These are phyloP conservation scores for Protoeuglena noctilucae DNA, from an alignment of 139 green algal species.

Conservation along the genomic window DNA sequence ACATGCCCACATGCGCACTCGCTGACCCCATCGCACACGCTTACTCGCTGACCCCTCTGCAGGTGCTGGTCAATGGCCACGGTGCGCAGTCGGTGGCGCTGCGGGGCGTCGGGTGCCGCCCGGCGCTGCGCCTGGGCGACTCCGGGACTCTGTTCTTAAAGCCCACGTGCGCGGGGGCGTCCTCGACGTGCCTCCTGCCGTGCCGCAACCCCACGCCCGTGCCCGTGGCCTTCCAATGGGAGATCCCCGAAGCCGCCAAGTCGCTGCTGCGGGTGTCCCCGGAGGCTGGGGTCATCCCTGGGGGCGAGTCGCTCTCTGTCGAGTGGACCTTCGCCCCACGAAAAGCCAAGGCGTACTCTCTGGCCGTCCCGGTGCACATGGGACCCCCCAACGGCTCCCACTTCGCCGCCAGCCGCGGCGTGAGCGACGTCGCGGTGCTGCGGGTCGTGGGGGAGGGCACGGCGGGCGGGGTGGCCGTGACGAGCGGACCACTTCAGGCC, in stretches of 20 bases:
- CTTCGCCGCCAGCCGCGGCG: neutral
- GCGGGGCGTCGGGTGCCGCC: neutral
- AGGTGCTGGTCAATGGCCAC: no score
- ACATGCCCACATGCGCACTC: no score
- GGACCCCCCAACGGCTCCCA: neutral
- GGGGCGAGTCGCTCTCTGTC: neutral
- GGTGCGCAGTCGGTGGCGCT: neutral
- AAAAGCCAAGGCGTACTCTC: neutral
- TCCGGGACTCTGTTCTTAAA: constrained; percentile 1
- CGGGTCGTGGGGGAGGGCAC: constrained; percentile 1
- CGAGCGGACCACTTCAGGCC: neutral
- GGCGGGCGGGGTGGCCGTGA: neutral
- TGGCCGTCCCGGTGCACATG: neutral
- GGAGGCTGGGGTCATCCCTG: neutral
- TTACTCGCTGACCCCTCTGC: no score
- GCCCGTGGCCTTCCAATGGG: constrained; percentile 1
- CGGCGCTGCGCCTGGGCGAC: neutral
- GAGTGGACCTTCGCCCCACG: constrained; percentile 2
- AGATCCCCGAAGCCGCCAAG: neutral
- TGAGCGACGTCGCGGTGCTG: no score
- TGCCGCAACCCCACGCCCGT: neutral
- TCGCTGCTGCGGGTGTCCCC: neutral
- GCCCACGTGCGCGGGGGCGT: constrained; percentile 4
- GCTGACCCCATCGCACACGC: no score
- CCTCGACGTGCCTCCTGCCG: neutral